These are phyloP conservation scores for Yamadazyma trypodendri DNA, from an alignment of 1,139 yeast genomes.

Conservation along the genomic window DNA sequence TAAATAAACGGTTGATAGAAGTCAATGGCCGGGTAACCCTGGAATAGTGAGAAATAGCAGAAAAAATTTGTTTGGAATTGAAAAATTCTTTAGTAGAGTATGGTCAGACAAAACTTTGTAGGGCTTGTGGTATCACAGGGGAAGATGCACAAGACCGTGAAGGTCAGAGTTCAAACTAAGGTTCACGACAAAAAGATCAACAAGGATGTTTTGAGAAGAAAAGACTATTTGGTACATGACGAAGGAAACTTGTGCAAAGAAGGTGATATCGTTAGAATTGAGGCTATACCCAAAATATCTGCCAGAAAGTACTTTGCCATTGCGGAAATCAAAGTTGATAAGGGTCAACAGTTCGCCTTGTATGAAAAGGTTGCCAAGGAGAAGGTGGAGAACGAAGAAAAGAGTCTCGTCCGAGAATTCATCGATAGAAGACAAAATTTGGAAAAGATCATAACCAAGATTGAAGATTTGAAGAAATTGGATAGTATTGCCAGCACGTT, in stretches of 20 bases:
- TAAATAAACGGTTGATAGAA: too few species aligned
- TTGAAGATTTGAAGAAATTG: conserved; percentile 50
- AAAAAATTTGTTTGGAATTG: neutral
- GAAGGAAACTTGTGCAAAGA: conserved; percentile 89
- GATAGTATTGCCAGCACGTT: conserved; percentile 39
- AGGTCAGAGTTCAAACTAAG: conserved; percentile 80
- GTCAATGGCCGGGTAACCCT: too few species aligned
- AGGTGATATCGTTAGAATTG: conserved; percentile 94
- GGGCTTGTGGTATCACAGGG: conserved; percentile 96
- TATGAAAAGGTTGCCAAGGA: conserved; percentile 73
- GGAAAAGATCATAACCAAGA: conserved; percentile 34
- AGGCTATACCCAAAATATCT: conserved; percentile 83
- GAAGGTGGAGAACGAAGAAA: conserved; percentile 63
- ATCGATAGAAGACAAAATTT: conserved; percentile 43
- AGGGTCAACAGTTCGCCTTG: conserved; percentile 87
- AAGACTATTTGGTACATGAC: conserved; percentile 89
- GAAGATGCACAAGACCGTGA: conserved; percentile 92
- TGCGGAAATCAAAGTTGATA: conserved; percentile 84
- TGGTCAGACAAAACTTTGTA: conserved; percentile 88
- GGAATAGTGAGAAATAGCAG: neutral
- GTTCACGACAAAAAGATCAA: conserved; percentile 68
- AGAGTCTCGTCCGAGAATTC: conserved; percentile 48
- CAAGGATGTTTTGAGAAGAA: conserved; percentile 74
- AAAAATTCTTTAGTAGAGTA: conserved; percentile 22
- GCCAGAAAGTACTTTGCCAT: conserved; percentile 86